These are phyloP conservation scores for Podospora conica DNA, from an alignment of 495 filamentous ascomycete genomes.

Conservation along the genomic window DNA sequence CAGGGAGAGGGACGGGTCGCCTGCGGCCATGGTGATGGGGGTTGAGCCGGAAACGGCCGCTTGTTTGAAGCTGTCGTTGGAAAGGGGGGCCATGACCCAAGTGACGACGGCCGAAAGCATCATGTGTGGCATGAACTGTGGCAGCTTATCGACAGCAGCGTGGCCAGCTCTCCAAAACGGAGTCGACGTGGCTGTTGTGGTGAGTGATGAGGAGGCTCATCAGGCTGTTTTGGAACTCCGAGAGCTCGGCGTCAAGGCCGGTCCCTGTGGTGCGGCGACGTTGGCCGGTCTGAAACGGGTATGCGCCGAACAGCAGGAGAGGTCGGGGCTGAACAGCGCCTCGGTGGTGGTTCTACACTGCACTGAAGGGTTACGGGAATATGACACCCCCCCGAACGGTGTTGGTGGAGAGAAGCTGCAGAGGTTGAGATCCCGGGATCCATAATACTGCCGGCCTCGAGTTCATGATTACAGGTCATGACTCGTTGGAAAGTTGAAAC, in stretches of 20 bases:
- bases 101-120: constrained; percentile 51
- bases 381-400: background rate
- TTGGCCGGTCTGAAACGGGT: constrained; percentile 51
- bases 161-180: constrained; percentile 52
- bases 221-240: constrained; percentile 45
- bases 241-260: constrained; percentile 40
- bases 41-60: constrained; percentile 62
- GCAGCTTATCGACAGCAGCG: constrained; percentile 55
- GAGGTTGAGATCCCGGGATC: background rate
- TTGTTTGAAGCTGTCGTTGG: constrained; percentile 49
- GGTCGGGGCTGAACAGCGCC: constrained; percentile 32
- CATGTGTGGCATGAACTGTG: constrained; percentile 65
- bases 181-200: constrained; percentile 52
- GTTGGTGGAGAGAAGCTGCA: background rate
- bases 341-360: constrained; percentile 47
- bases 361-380: constrained; percentile 29
- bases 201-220: constrained; percentile 53
- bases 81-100: constrained; percentile 34
- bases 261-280: constrained; percentile 60
- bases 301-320: constrained; percentile 21
- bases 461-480: background rate
- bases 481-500: background rate
- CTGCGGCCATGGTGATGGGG: constrained; percentile 35
- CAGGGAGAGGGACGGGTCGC: constrained; percentile 10
- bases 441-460: background rate